phyloP scores from a whole-genome alignment of 495 filamentous ascomycete species.

The Pyrenula massariospora region DNA sequence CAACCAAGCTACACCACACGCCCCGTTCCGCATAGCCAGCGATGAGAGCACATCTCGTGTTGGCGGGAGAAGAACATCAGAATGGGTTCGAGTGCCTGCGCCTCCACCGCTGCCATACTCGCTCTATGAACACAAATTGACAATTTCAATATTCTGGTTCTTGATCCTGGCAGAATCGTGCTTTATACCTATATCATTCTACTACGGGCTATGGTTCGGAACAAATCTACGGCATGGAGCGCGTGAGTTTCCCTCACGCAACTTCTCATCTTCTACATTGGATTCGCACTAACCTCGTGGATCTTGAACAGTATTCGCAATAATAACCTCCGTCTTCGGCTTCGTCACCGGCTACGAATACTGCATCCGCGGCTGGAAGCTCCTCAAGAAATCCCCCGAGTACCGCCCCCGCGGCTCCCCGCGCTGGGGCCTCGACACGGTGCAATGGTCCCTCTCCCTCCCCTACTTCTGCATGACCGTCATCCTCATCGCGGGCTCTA shows the following conservation, averaged over 20 bases:
- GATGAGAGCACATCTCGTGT: background rate
- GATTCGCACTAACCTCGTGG: constrained; percentile 2
- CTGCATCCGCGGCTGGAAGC: constrained; percentile 30
- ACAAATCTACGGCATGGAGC: constrained; percentile 42
- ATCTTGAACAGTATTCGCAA: constrained; percentile 35
- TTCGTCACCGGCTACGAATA: constrained; percentile 52
- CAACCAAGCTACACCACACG: background rate
- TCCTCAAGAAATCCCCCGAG: constrained; percentile 33
- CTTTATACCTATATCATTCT: constrained; percentile 42
- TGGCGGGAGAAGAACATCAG: background rate
- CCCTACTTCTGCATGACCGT: constrained; percentile 19
- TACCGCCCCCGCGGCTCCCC: constrained; percentile 41
- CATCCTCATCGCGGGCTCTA: constrained; percentile 4
- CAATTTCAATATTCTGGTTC: constrained; percentile 46
- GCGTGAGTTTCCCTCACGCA: constrained; percentile 20
- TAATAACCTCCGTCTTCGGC: constrained; percentile 44
- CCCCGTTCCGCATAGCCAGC: background rate
- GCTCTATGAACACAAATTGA: constrained; percentile 37
- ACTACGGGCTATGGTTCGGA: constrained; percentile 44
- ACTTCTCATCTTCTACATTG: background rate
- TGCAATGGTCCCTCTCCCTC: constrained; percentile 26
- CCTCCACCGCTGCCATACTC: constrained; percentile 48
- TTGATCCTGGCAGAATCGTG: constrained; percentile 42
- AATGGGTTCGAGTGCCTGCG: background rate
- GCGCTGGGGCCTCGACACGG: constrained; percentile 24